A percentile compares a stretch with the other conserved stretches of the same genome.
phyloP scores from a whole-genome alignment of 2,329 filamentous ascomycete genomes.

The Apiospora aurea region DNA sequence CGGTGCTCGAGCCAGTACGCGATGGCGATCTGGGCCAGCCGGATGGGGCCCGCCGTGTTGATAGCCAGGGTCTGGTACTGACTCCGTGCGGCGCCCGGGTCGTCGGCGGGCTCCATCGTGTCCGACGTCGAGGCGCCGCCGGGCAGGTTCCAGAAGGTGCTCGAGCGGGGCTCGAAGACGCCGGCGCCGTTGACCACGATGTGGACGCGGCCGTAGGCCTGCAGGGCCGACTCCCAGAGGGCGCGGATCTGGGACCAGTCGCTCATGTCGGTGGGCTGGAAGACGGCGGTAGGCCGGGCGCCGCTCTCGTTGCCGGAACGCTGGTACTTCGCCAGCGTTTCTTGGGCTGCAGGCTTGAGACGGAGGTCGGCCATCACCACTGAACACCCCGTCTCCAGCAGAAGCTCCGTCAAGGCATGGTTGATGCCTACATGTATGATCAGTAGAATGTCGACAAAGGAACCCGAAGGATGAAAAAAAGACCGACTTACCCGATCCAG shows the following conservation, averaged over 20 bases:
- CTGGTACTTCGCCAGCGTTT: slow-evolving; percentile 29
- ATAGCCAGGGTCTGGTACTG: slow-evolving; percentile 34
- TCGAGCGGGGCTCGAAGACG: slow-evolving; percentile 35
- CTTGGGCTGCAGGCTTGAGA: slow-evolving; percentile 32
- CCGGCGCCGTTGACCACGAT: slow-evolving; percentile 31
- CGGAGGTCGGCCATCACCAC: slow-evolving; percentile 39
- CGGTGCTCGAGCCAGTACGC: slow-evolving; percentile 40
- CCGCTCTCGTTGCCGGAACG: slow-evolving; percentile 22
- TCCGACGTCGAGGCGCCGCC: slow-evolving; percentile 17
- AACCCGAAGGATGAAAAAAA: not conserved
- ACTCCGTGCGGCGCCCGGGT: slow-evolving; percentile 30
- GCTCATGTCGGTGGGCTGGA: slow-evolving; percentile 32
- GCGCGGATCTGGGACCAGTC: slow-evolving; percentile 40
- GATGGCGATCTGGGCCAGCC: slow-evolving; percentile 37
- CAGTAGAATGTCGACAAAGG: not conserved
- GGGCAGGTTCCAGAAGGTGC: slow-evolving; percentile 35
- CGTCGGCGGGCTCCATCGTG: slow-evolving; percentile 21
- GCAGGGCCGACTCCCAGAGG: slow-evolving; percentile 31
- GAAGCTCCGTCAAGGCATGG: slow-evolving; percentile 31
- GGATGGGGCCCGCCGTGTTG: slow-evolving; percentile 35
- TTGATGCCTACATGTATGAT: slow-evolving; percentile 29
- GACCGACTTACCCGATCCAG: slow-evolving; percentile 18
- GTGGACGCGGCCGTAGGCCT: slow-evolving; percentile 32
- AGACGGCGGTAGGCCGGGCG: slow-evolving; percentile 22
- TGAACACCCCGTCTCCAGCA: slow-evolving; percentile 37